Base-by-base conservation (phyloP, 2,329 filamentous ascomycete species). In the Colletotrichum sidae region DNA sequence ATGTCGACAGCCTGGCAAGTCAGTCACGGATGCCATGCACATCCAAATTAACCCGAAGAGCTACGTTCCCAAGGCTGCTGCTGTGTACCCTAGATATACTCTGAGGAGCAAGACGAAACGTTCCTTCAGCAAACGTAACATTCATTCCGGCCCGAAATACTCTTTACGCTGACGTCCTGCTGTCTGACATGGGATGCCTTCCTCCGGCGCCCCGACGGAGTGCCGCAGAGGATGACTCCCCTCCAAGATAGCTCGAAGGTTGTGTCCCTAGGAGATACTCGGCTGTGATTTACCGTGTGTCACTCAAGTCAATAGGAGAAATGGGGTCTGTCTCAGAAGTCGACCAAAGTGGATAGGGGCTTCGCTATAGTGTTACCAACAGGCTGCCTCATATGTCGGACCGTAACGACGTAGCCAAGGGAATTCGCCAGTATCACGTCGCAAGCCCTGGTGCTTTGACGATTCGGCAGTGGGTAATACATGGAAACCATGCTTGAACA, bases 121-220 rank as follows among this genome's bases (percentile, higher is more conserved):
- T 41, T 11, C 49, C 17, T n/a, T n/a, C 15, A 12, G 11, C 51
- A 60, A 39, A 45, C n/a, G 47, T 34, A 46, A 25, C 25, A 34
- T 38, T 10, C 17, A 39, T 11, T 33, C 65, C 44, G 54, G 61
- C 25, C 61, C 55, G 61, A 60, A 53, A 49, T 33, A 54, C 39
- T 46, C 17, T 50, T 45, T 46, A 45, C 9, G 60, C 49, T 37
- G 41, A 38, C 50, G 25, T 7, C 17, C 25, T 13, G 42, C 55
- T 60, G 64, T 60, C 35, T 6, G 25, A 65, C 61, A 12, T 10
- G 25, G 33, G 34, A 55, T 66, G 56, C 45, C 39, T 12, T 33
- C 34, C 37, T 11, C 62, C 56, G 52, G 4, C 25, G 6, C 33
- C 38, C 52, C 47, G 62, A 47, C 4, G 33, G 44, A 5, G 41